Conservation (phyloP, 2,329 filamentous ascomycete species). For the Graphilbum ipis-grandicollis region DNA sequence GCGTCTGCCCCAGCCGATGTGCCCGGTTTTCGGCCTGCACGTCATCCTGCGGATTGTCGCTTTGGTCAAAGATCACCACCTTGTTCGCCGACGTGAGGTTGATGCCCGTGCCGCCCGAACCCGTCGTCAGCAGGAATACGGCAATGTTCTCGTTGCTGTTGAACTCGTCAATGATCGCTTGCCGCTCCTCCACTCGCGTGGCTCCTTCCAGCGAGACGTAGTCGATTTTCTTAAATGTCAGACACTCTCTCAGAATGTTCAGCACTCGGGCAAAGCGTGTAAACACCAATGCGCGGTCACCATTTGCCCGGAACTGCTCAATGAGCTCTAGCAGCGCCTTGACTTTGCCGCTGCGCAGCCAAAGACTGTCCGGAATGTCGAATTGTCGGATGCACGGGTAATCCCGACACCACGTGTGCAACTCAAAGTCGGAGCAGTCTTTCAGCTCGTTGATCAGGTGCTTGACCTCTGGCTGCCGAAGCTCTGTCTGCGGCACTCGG, state of each 20-base stretch:
- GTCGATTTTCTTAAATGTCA: slow-evolving; percentile 53
- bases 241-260: slow-evolving; percentile 71
- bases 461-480: slow-evolving; percentile 30
- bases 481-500: slow-evolving; percentile 39
- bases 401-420: slow-evolving; percentile 48
- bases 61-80: slow-evolving; percentile 90
- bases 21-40: slow-evolving; percentile 97
- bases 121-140: slow-evolving; percentile 84
- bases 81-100: slow-evolving; percentile 94
- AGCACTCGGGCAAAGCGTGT: slow-evolving; percentile 86
- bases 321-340: slow-evolving; percentile 61
- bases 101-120: slow-evolving; percentile 90
- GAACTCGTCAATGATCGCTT: slow-evolving; percentile 79
- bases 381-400: slow-evolving; percentile 36
- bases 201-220: slow-evolving; percentile 78
- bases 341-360: slow-evolving; percentile 66
- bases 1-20: slow-evolving; percentile 80
- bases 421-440: slow-evolving; percentile 43
- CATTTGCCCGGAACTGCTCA: slow-evolving; percentile 53
- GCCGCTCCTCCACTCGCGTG: slow-evolving; percentile 67
- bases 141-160: slow-evolving; percentile 59
- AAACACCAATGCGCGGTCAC: slow-evolving; percentile 79
- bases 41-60: slow-evolving; percentile 96
- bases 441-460: slow-evolving; percentile 39
- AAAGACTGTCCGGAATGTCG: slow-evolving; percentile 34